A percentile compares a stretch with the other conserved stretches of the same genome.
These are phyloP conservation scores for Synchytrium microbalum DNA, from an alignment of 371 early-diverging fungal genomes.

Conservation along the genomic window DNA sequence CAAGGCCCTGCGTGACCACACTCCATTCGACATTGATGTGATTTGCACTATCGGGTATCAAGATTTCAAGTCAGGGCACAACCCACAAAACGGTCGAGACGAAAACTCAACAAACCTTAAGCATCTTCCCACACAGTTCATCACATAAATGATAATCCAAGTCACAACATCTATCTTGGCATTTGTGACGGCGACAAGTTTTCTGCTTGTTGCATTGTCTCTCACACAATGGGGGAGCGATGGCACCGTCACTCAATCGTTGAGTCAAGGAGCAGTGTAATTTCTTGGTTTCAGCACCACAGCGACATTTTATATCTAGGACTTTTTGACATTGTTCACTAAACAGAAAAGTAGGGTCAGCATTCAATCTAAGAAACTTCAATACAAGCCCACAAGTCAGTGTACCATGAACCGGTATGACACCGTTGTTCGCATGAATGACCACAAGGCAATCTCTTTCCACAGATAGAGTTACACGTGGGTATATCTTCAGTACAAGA, in stretches of 20 bases:
- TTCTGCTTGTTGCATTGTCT: conserved; percentile 22
- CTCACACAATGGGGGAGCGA: conserved; percentile 22
- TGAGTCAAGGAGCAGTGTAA: conserved; percentile 1
- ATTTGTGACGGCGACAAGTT: conserved; percentile 32
- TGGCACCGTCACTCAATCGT: conserved; percentile 8
- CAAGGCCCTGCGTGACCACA: conserved; percentile 38
- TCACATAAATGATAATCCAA: conserved; percentile 31
- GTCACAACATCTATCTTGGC: conserved; percentile 31
- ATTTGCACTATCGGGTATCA: conserved; percentile 18
- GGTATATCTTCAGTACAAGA: conserved; percentile 78
- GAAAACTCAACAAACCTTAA: conserved; percentile 17
- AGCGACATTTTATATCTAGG: conserved; percentile 22
- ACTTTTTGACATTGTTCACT: conserved; percentile 22
- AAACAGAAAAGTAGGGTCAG: neutral
- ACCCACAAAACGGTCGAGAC: neutral
- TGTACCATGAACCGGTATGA: conserved; percentile 60
- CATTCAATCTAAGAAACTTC: neutral
- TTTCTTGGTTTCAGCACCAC: conserved; percentile 12
- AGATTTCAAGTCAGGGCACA: neutral
- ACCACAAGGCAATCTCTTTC: conserved; percentile 56
- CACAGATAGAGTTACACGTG: conserved; percentile 60
- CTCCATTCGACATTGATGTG: conserved; percentile 27
- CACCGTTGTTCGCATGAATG: conserved; percentile 66
- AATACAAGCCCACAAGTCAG: neutral
- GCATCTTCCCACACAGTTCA: conserved; percentile 27